Conservation (phyloP, 2,329 filamentous ascomycete genomes). For the Septoria linicola region DNA sequence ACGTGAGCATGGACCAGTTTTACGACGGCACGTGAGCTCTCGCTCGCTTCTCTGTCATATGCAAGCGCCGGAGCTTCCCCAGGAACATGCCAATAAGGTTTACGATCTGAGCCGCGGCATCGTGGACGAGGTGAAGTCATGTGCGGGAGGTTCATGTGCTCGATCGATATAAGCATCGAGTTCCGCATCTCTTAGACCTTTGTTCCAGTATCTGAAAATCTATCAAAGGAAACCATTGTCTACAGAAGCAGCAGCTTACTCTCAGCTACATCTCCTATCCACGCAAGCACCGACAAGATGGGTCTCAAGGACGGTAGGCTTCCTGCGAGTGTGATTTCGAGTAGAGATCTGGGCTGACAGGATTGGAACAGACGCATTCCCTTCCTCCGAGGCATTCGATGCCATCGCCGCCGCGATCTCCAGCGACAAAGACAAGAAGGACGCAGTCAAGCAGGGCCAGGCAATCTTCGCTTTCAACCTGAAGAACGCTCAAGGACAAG, state of each 20-base stretch:
- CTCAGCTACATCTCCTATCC: background rate
- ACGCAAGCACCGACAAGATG: slow-evolving; percentile 48
- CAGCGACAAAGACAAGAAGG: slow-evolving; percentile 71
- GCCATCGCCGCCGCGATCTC: slow-evolving; percentile 72
- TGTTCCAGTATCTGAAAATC: background rate
- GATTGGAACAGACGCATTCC: slow-evolving; percentile 59
- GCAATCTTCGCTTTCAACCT: slow-evolving; percentile 88
- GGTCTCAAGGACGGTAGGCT: slow-evolving; percentile 67
- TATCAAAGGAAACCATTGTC: background rate
- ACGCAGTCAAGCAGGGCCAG: slow-evolving; percentile 83
- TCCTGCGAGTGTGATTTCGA: background rate
- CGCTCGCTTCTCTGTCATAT: slow-evolving; percentile 11
- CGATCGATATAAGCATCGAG: slow-evolving; percentile 9
- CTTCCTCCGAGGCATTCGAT: slow-evolving; percentile 88
- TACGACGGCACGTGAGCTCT: background rate
- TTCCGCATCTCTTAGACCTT: background rate
- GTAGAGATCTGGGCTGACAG: background rate
- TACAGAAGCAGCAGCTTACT: background rate
- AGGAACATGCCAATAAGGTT: slow-evolving; percentile 5
- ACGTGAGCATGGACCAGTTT: background rate
- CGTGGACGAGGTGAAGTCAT: slow-evolving; percentile 10
- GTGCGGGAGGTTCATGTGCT: slow-evolving; percentile 4
- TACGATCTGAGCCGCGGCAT: slow-evolving; percentile 12
- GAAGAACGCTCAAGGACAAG: slow-evolving; percentile 80
- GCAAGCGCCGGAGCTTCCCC: slow-evolving; percentile 8